Evolutionary conservation across 768 basidiomycete species (phyloP), one percentile per base, ranked within the genome.

Genomic region (Omphalotus guepiniiformis): DNA sequence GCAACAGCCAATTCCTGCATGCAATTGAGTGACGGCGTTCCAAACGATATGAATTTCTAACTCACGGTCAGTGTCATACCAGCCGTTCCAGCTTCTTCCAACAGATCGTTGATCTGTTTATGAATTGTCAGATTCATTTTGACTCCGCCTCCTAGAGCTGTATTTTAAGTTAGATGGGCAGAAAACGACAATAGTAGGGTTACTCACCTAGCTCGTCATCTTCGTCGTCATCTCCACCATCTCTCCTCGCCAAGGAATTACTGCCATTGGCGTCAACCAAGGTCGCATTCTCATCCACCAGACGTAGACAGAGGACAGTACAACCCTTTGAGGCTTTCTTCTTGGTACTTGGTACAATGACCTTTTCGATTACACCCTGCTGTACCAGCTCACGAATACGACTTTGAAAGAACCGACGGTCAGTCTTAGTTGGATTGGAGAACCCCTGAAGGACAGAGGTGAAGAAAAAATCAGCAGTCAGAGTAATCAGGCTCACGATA

Each of bases 381-480:
- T 80, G 76, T 16, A 88, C 75, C 56, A 93, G 70, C 54, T 86
- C 87, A 2, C 81, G 78, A 32, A 93, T 68, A 36, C 89, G 75
- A 28, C 75, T 79, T 58, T 83, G 80, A 61, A 93, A 90, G 57
- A 91, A 89, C 12, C 90, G 79, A n/a, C 90, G 78, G 54, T 91
- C 84, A 3, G 79, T 79, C 62, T 83, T 88, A 4, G 77, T 81
- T 26, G 87, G 88, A 59, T 83, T 82, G 18, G 70, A 55, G 60
- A 89, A 89, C 2, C 90, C 90, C 89, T 93, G 48, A 3, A 43
- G 34, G 43, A 11, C 9, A 36, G 26, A 32, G 30, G 30, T 30
- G 29, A 36, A 34, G 19, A 25, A 30, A 13, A 26, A 52, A 34
- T 9, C 23, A 7, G 32, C 9, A 48, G 42, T 3, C 22, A 11